phyloP scores from a whole-genome alignment of 1,284 basidiomycete genomes.

The Ceratobasidium sp. region DNA sequence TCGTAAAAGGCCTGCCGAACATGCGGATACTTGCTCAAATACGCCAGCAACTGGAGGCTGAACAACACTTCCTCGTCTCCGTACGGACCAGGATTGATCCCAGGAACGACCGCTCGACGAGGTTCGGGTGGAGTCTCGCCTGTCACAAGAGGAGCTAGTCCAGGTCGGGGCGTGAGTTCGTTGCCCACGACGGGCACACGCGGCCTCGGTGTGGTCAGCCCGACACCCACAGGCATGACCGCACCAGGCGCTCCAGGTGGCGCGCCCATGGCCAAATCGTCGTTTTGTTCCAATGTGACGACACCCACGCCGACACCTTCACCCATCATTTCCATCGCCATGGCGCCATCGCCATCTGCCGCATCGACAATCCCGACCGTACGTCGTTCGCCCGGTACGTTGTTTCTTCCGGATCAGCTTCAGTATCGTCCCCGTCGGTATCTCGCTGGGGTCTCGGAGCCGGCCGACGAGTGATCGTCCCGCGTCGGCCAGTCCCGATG shows the following conservation, averaged over 20 bases:
- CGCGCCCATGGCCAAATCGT: constrained; percentile 85
- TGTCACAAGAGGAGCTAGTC: constrained; percentile 14
- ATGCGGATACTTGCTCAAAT: constrained; percentile 97
- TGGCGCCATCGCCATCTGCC: constrained; percentile 58
- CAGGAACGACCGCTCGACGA: neutral
- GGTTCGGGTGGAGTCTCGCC: constrained; percentile 8
- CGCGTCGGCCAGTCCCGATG: constrained; percentile 2
- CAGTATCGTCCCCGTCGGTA: constrained; percentile 50
- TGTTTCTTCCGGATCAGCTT: constrained; percentile 56
- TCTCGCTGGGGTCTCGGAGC: constrained; percentile 46
- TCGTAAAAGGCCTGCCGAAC: constrained; percentile 97
- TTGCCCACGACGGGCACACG: constrained; percentile 44
- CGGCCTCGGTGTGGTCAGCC: constrained; percentile 44
- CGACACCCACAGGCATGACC: constrained; percentile 33
- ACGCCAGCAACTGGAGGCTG: constrained; percentile 91
- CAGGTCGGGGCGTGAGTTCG: constrained; percentile 55
- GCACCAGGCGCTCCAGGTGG: constrained; percentile 83
- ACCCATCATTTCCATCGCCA: constrained; percentile 44
- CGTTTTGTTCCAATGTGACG: constrained; percentile 66
- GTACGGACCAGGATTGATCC: constrained; percentile 61
- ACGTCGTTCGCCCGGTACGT: constrained; percentile 50
- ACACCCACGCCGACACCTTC: constrained; percentile 41
- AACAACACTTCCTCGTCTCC: constrained; percentile 95
- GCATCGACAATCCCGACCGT: constrained; percentile 59
- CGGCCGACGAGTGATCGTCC: constrained; percentile 22